Base-by-base conservation (phyloP, 345 rosid species). In the Crucihimalaya himalaica region DNA sequence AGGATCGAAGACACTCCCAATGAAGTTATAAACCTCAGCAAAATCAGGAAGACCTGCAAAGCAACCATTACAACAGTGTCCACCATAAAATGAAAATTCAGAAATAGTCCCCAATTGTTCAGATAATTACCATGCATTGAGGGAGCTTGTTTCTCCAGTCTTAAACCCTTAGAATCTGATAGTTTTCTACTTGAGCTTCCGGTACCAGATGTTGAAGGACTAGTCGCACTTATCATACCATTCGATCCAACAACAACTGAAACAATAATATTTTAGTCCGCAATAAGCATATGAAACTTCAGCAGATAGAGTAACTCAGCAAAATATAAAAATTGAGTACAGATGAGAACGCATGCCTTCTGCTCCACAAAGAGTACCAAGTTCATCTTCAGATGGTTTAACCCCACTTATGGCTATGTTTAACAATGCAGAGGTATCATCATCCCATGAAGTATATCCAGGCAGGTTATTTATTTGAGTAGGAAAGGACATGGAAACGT, bases 1-100 rank as follows among this genome's bases (percentile, higher is more conserved):
- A 39, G 97, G 96, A 73, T 93, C 98, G 48, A 86, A 88, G 70
- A 88, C 94, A 80, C 94, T 86, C 77, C 94, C 98, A 63, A 93
- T 86, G 79, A 90, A 90, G 72, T 73, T 60, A 79, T 93, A 93
- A 25, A 93, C 98, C 83, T 89, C 92, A 53, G 84, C 89, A 71
- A 90, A 90, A 81, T 90, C 98, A 4, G 98, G 97, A 45, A 88
- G 84, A 74, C 88, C 98, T 93, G 91, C 81, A 67, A 69, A 59
- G 55, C 34, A 65, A 77, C 45, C 46, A 62, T 69, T 46, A 71
- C 34, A 66, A 37, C 19, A 66, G 12, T 23, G 23, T 64, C 23
- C 57, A 37, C 68, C 62, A 61, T 7, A n/a, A 37, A 50, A 29
- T 39, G 32, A 63, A 48, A 61, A 23, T 34, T 54, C 5, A 43